Base-by-base conservation (phyloP, 257 asterid species). In the Solanum raphanifolium region DNA sequence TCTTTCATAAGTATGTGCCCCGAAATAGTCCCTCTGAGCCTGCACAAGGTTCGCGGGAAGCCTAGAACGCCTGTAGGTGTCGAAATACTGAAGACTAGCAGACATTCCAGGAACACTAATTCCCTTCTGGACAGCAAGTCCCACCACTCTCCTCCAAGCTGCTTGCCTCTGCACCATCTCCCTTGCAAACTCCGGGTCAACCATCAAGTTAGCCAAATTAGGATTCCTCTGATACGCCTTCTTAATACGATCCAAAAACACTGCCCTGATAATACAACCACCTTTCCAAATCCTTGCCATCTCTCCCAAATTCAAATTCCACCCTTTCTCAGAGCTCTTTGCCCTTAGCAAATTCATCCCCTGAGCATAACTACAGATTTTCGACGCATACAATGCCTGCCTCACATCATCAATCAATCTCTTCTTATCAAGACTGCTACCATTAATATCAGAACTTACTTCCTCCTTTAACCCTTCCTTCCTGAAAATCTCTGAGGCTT, bases 161-260 rank as follows among this genome's bases (percentile, higher is more conserved):
- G 93, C 96, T 89, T 96, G 98, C 89, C 98, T 96, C 92, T 95
- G 98, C 90, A 94, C 98, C 98, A 96, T 96, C 92, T 96, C 99
- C 95, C 91, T 92, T 0, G 98, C 97, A 72, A 96, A 96, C 79
- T 96, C 99, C 0, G 98, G 94, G 86, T 96, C 99, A 34, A 96
- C 96, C 91, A 96, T 15, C 91, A 96, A 90, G 88, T 95, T 96
- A 6, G 98, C 90, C 84, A 96, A 88, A n/a, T 91, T 92, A 6
- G 95, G 93, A 83, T 95, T 94, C 89, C 98, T 92, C 93, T 92
- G 98, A 87, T 96, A 96, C 0, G 99, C 98, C 86, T 92, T 94
- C 95, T 96, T 96, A 82, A 96, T 96, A 90, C 99, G 92, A 82
- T 96, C 99, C 95, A 96, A 90, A 89, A 96, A 96, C 27, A 96